Conservation (phyloP, 352 stramenopile genomes). For the Phytophthora tubulina region DNA sequence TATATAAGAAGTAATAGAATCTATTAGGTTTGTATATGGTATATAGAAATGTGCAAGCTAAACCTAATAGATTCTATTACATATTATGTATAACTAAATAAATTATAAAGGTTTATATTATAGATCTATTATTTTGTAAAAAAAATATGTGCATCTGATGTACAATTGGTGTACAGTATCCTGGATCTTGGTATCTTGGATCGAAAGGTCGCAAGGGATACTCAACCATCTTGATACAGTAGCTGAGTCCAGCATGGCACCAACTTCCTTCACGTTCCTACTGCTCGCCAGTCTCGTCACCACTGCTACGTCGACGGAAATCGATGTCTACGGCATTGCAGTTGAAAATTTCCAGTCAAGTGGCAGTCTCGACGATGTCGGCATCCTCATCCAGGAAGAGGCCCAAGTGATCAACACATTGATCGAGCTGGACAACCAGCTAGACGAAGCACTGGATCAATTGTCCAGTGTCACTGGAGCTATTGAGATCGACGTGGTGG, state of each 20-base stretch:
- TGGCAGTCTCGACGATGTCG: slow-evolving; percentile 19
- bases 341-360: not conserved
- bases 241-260: no score
- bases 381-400: slow-evolving; percentile 28
- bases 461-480: slow-evolving; percentile 18
- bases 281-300: not conserved
- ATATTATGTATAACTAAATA: no score
- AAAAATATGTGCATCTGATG: no score
- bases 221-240: no score
- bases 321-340: slow-evolving; percentile 20
- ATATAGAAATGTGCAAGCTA: no score
- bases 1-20: no score
- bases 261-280: not conserved
- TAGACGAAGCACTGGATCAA: slow-evolving; percentile 8
- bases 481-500: slow-evolving; percentile 26
- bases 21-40: no score
- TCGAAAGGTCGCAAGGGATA: not conserved
- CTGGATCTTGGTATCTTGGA: no score
- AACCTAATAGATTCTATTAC: no score
- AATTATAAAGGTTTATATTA: no score
- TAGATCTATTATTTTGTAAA: no score
- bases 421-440: slow-evolving; percentile 26
- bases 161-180: no score
- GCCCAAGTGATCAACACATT: slow-evolving; percentile 27
- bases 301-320: not conserved